Evolutionary conservation across 768 basidiomycete species (phyloP).

Genomic region (Lactarius hengduanensis): DNA sequence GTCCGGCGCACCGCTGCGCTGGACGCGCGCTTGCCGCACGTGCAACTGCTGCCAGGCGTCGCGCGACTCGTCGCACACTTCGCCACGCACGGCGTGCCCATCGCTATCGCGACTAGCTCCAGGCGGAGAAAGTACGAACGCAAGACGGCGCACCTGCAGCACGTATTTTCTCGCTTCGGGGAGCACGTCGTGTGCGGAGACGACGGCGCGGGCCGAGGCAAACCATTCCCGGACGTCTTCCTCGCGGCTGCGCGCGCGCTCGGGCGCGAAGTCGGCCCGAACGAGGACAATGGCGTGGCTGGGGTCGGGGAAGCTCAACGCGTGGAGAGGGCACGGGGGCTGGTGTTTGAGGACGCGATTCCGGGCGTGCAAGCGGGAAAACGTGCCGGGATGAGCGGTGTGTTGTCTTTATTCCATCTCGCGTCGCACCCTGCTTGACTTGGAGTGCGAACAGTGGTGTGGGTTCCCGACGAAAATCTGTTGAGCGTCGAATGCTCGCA

Average conservation of each 20-base stretch:
- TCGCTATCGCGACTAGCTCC: conserved; percentile 81
- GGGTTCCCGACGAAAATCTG: conserved; percentile 79
- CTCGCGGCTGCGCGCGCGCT: conserved; percentile 65
- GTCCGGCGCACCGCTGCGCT: no score
- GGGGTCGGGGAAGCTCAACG: conserved; percentile 39
- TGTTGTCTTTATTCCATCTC: conserved; percentile 25
- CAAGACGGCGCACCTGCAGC: conserved; percentile 63
- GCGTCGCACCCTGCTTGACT: not conserved
- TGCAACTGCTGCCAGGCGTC: conserved; percentile 72
- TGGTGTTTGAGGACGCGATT: conserved; percentile 83
- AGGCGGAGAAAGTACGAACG: conserved; percentile 59
- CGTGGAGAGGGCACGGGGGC: conserved; percentile 52
- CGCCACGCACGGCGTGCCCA: conserved; percentile 62
- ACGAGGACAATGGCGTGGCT: conserved; percentile 37
- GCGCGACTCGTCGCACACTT: no score
- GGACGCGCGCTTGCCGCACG: no score
- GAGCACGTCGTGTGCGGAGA: conserved; percentile 70
- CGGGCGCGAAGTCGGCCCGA: conserved; percentile 56
- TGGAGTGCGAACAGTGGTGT: conserved; percentile 55
- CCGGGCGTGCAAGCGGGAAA: conserved; percentile 78
- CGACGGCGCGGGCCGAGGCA: conserved; percentile 38
- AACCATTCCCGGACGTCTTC: conserved; percentile 69
- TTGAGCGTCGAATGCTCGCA: conserved; percentile 47
- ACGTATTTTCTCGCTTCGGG: conserved; percentile 61
- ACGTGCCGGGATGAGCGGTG: conserved; percentile 84